Evolutionary conservation across 2,329 filamentous ascomycete genomes (phyloP), one percentile per base, ranked within the genome.

Genomic region (Paracoccidioides brasiliensis): DNA sequence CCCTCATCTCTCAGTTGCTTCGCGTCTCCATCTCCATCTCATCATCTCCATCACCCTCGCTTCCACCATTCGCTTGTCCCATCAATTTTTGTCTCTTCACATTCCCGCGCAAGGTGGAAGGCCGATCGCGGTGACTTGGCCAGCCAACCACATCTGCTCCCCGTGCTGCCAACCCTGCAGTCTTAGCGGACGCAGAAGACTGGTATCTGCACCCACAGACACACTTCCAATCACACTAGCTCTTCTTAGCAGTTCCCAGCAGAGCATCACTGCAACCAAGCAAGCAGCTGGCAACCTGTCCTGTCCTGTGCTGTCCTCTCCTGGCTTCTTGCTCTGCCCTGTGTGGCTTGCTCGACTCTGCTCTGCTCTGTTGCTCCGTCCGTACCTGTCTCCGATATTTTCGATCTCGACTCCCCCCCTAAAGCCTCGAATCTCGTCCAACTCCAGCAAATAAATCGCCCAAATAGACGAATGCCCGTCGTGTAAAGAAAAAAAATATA

Each of bases 141-240:
- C 46, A 49, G 46, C 46, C 46, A 49, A 49, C 33, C 46, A 49
- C 32, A 37, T 37, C 37, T n/a, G 46, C 46, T 49, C 30, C 15
- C 9, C 3, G 42, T 3, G n/a, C 46, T 49, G 46, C 46, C 46
- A 49, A 49, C 46, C 46, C 46, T 49, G 46, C 5, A 49, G 28
- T 49, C 33, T 22, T 49, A 35, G 46, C 46, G 46, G 30, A 32
- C 46, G 33, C 46, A 49, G 46, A 37, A 49, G 46, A 15, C 46
- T 49, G 33, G 46, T 37, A 37, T 33, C 46, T 49, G n/a, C 46
- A 49, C 46, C 46, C 32, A 35, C 32, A 49, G 14, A 49, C 32
- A 49, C 46, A 49, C 46, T 49, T 49, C 32, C 46, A 49, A 49
- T 49, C 32, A 49, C 46, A 49, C 46, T 49, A 49, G 46, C 46